These are phyloP conservation scores for Metarhizium album DNA, from an alignment of 2,329 filamentous ascomycete species.

Conservation along the genomic window DNA sequence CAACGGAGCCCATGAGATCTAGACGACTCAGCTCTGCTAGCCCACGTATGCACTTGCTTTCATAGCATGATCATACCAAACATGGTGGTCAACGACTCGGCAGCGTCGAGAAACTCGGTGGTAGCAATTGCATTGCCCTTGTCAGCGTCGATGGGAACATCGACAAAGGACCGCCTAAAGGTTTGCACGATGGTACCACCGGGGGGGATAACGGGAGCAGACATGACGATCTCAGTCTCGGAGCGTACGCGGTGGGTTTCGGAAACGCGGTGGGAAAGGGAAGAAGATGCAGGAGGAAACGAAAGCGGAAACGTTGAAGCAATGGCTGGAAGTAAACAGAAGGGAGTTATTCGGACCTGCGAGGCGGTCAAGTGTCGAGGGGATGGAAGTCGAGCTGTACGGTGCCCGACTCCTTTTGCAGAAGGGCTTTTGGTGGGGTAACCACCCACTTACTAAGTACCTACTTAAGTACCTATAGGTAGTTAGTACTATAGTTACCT, in stretches of 20 bases:
- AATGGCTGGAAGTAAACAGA: neutral
- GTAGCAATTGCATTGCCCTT: conserved; percentile 73
- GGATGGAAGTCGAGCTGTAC: neutral
- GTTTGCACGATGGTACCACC: conserved; percentile 78
- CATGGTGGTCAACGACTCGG: conserved; percentile 74
- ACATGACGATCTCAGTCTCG: conserved; percentile 31
- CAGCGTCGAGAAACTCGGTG: conserved; percentile 79
- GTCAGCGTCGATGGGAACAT: conserved; percentile 65
- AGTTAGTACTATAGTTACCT: too few species aligned
- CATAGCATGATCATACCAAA: conserved; percentile 54
- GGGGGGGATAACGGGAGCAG: conserved; percentile 40
- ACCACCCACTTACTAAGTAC: too few species aligned
- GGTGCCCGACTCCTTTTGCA: too few species aligned
- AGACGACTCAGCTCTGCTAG: neutral
- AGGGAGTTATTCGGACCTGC: neutral
- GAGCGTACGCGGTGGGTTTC: neutral
- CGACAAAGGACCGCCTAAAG: conserved; percentile 71
- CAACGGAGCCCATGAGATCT: conserved; percentile 58
- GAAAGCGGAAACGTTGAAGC: neutral
- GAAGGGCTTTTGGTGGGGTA: neutral
- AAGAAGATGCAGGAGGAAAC: neutral
- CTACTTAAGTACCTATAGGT: too few species aligned
- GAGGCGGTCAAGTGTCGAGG: neutral
- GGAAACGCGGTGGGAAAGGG: neutral
- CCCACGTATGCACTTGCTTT: neutral